phyloP scores from a whole-genome alignment of 345 rosid species.

The Rhizophora apiculata region DNA sequence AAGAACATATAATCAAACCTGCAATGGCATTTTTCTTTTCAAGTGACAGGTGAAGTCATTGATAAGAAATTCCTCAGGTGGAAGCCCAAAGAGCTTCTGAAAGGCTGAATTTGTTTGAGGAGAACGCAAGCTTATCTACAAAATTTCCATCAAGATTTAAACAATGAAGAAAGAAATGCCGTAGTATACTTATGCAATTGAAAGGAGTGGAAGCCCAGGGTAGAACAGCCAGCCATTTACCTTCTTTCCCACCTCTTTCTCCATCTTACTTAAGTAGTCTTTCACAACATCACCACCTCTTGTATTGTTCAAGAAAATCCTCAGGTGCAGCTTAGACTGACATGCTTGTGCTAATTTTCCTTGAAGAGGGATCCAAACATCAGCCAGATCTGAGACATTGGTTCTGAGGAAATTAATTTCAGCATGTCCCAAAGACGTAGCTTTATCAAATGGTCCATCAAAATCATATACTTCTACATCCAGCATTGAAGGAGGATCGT shows the following conservation, averaged over 20 bases:
- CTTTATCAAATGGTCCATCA: conserved; percentile 90
- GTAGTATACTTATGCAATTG: background rate
- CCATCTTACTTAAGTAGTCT: conserved; percentile 92
- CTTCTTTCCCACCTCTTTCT: conserved; percentile 98
- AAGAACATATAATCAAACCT: conserved; percentile 41
- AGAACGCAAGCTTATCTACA: conserved; percentile 87
- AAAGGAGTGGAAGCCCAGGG: conserved; percentile 7
- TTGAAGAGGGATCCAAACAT: conserved; percentile 81
- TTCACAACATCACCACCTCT: conserved; percentile 76
- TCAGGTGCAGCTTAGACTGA: conserved; percentile 85
- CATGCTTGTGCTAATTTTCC: conserved; percentile 92
- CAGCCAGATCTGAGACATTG: conserved; percentile 81
- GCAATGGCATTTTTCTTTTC: conserved; percentile 86
- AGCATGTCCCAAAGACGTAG: conserved; percentile 78
- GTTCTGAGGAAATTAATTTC: conserved; percentile 85
- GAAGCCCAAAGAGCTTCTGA: conserved; percentile 93
- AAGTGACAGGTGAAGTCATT: conserved; percentile 98
- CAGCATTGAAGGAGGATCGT: conserved; percentile 91
- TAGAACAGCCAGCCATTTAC: conserved; percentile 35
- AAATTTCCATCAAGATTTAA: conserved; percentile 1
- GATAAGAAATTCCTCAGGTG: conserved; percentile 94
- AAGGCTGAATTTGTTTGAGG: conserved; percentile 97
- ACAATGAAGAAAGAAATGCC: conserved; percentile 7
- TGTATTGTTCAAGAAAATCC: conserved; percentile 87
- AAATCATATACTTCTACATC: conserved; percentile 90